Base-by-base conservation (phyloP, 2,329 filamentous ascomycete species). In the Beauveria scarabaeidicola region DNA sequence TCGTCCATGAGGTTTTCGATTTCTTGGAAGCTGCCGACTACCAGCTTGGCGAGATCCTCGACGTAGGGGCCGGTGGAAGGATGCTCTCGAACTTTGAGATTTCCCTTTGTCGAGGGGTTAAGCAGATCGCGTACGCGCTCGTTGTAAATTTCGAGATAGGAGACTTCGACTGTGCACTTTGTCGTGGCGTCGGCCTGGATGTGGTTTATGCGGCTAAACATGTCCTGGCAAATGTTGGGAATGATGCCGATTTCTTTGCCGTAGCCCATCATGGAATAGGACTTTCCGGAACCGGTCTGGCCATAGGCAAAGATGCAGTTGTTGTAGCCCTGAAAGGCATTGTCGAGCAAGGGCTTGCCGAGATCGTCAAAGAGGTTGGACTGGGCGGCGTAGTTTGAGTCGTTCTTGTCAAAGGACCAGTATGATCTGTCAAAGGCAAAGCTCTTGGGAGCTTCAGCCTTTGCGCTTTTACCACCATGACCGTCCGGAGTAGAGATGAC, bases 221-320 rank as follows among this genome's bases (percentile, higher is more conserved):
- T 97, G 69, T 96, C 88, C 77, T 94, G 90, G 73, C 94, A 99
- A 76, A 99, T 99, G 69, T 86, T 89, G 50, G 95, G 94, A 63
- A 97, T 97, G 64, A 99, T 94, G 73, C 94, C 94, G 61, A 91
- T 84, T 70, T 99, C 93, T 69, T 93, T 88, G 58, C 94, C 94
- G 75, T 97, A 99, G 52, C 94, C 94, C 94, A 99, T 99, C 93
- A 99, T 99, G 36, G 92, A 97, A 74, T 99, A 99, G 17, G 91
- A 97, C 77, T 99, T 99, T 75, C 94, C 94, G 1, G 94, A 97
- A 66, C 94, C 94, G 2, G 94, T 99, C 78, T 99, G 94, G 19
- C 94, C 94, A 71, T 99, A 99, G 15, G 94, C 94, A 72, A 99
- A 99, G 70, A 99, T 99, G 80, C 94, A 99, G 74, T 97, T 99